A percentile compares a stretch with the other conserved stretches of the same genome.
These are phyloP conservation scores for Thermothielavioides terrestris DNA, from an alignment of 495 filamentous ascomycete species.

Conservation along the genomic window DNA sequence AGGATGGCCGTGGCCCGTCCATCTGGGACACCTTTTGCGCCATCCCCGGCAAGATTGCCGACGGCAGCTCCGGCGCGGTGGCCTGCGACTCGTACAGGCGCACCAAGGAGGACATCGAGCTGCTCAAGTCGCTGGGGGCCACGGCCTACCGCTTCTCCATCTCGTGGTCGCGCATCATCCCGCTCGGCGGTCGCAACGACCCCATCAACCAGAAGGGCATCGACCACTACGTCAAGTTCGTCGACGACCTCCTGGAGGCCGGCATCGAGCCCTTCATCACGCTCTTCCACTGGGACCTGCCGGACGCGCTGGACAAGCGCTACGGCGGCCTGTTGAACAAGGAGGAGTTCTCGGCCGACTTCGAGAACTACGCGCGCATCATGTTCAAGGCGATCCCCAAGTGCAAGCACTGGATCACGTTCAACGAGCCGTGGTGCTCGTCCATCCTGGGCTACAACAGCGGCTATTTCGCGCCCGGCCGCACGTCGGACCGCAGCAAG, in stretches of 20 bases:
- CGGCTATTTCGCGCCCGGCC: slow-evolving; percentile 52
- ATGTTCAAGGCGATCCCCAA: slow-evolving; percentile 50
- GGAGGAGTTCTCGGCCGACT: slow-evolving; percentile 51
- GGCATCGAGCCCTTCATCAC: slow-evolving; percentile 55
- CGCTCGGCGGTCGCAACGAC: slow-evolving; percentile 53
- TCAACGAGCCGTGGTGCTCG: slow-evolving; percentile 58
- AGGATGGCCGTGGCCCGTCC: slow-evolving; percentile 61
- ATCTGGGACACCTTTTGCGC: slow-evolving; percentile 74
- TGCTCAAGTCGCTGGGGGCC: slow-evolving; percentile 57
- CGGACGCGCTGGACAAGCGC: slow-evolving; percentile 50
- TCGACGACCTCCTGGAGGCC: slow-evolving; percentile 50
- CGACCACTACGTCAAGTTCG: slow-evolving; percentile 52
- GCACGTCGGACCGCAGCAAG: slow-evolving; percentile 49
- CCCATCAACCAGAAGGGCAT: slow-evolving; percentile 52
- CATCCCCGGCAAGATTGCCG: slow-evolving; percentile 66
- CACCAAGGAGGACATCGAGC: slow-evolving; percentile 61
- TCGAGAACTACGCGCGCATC: slow-evolving; percentile 50
- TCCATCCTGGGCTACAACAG: slow-evolving; percentile 53
- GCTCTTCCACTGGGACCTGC: slow-evolving; percentile 58
- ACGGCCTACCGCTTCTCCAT: slow-evolving; percentile 67
- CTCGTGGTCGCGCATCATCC: slow-evolving; percentile 67
- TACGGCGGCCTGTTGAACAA: slow-evolving; percentile 54
- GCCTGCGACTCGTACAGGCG: slow-evolving; percentile 73
- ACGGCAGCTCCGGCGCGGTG: slow-evolving; percentile 56
- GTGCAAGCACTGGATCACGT: slow-evolving; percentile 58